Conservation (phyloP, 331 rosid species). For the Arachis monticola region DNA sequence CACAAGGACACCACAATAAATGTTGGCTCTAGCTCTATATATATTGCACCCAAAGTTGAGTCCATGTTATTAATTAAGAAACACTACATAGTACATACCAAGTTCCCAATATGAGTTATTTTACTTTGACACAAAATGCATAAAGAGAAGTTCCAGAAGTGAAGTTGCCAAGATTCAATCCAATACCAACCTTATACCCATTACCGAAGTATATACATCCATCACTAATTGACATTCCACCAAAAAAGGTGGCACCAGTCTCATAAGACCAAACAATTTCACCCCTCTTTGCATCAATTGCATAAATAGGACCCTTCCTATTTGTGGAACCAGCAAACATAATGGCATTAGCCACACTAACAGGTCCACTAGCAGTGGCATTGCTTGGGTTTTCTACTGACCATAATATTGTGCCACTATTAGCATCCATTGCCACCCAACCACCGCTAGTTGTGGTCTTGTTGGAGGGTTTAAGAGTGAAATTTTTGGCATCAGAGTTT, state of each 20-base stretch:
- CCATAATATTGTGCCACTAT: slow-evolving; percentile 56
- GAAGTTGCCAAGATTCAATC: neutral
- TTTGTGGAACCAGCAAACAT: slow-evolving; percentile 64
- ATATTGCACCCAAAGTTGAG: no score
- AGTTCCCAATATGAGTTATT: no score
- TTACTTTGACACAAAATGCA: no score
- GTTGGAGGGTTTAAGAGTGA: slow-evolving; percentile 44
- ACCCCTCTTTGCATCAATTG: slow-evolving; percentile 54
- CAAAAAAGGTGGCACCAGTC: slow-evolving; percentile 55
- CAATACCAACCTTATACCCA: slow-evolving; percentile 47
- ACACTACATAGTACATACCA: no score
- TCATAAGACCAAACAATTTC: slow-evolving; percentile 56
- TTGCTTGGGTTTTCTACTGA: slow-evolving; percentile 47
- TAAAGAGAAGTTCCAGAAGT: no score
- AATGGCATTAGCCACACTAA: slow-evolving; percentile 66
- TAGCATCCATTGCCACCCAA: slow-evolving; percentile 70
- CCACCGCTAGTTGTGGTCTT: slow-evolving; percentile 50
- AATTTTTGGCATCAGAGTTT: slow-evolving; percentile 10
- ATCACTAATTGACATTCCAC: slow-evolving; percentile 61
- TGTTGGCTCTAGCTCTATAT: no score
- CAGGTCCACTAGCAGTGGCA: slow-evolving; percentile 51
- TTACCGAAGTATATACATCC: slow-evolving; percentile 69
- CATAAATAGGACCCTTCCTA: slow-evolving; percentile 52
- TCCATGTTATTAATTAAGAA: no score
- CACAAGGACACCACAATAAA: no score